phyloP scores from a whole-genome alignment of 2,329 filamentous ascomycete genomes.

The Grosmannia serpens region DNA sequence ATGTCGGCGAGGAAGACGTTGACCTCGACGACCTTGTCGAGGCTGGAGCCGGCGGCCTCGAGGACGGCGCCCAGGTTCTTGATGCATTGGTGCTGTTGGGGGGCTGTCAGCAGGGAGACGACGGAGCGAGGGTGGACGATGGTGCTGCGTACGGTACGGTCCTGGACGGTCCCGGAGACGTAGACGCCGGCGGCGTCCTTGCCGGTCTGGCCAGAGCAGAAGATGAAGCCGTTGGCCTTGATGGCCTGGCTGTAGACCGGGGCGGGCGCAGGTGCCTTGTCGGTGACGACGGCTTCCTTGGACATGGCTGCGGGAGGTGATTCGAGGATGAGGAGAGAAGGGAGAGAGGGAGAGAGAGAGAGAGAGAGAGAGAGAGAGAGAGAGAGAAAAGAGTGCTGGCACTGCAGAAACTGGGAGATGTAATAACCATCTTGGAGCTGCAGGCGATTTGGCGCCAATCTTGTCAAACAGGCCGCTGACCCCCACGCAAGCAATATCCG shows the following conservation, averaged over 20 bases:
- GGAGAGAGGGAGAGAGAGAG: not conserved
- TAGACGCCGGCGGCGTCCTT: slow-evolving; percentile 45
- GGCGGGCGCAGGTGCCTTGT: slow-evolving; percentile 29
- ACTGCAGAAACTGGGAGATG: no score
- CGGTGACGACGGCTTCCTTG: slow-evolving; percentile 25
- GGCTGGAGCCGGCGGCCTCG: slow-evolving; percentile 61
- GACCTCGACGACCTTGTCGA: slow-evolving; percentile 68
- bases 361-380: no score
- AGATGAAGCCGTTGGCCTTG: slow-evolving; percentile 56
- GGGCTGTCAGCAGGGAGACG: not conserved
- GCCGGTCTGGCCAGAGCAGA: slow-evolving; percentile 61
- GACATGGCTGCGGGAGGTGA: slow-evolving; percentile 1
- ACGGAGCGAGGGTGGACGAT: not conserved
- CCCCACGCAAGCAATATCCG: not conserved
- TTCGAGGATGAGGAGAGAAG: not conserved
- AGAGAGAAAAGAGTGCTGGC: no score
- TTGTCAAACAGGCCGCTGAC: not conserved
- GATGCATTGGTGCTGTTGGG: slow-evolving; percentile 45
- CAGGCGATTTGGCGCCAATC: no score
- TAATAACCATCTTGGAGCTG: no score
- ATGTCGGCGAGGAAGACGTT: slow-evolving; percentile 87
- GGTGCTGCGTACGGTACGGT: slow-evolving; percentile 40
- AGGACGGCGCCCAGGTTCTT: slow-evolving; percentile 78
- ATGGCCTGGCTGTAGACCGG: slow-evolving; percentile 44
- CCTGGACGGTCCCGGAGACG: slow-evolving; percentile 51